phyloP scores from a whole-genome alignment of 768 basidiomycete genomes.

The Leccinum subtestaceum region DNA sequence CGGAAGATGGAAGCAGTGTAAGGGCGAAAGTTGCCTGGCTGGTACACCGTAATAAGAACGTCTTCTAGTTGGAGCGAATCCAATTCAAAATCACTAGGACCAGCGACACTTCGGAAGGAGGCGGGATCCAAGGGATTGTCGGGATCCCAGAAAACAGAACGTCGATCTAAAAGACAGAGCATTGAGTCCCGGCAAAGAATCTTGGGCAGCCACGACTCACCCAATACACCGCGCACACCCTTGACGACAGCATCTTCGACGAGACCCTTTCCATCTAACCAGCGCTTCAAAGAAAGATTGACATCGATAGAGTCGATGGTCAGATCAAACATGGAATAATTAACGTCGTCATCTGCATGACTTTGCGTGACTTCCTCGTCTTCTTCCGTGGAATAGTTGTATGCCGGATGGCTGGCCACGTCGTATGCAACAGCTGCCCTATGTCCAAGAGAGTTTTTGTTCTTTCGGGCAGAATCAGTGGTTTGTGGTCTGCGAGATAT shows the following conservation, averaged over 20 bases:
- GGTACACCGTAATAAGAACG: slow-evolving; percentile 89
- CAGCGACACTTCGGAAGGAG: slow-evolving; percentile 68
- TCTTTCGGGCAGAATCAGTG: slow-evolving; percentile 13
- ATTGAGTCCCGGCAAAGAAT: background rate
- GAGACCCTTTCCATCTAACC: slow-evolving; percentile 95
- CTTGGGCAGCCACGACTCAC: slow-evolving; percentile 40
- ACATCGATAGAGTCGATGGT: slow-evolving; percentile 95
- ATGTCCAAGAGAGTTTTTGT: slow-evolving; percentile 38
- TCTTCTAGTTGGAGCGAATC: slow-evolving; percentile 90
- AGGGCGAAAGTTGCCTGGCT: slow-evolving; percentile 89
- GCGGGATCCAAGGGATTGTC: slow-evolving; percentile 79
- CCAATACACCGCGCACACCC: slow-evolving; percentile 91
- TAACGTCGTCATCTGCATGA: slow-evolving; percentile 52
- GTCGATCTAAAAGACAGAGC: slow-evolving; percentile 60
- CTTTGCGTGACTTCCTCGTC: slow-evolving; percentile 40
- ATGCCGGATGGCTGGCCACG: slow-evolving; percentile 71
- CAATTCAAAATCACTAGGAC: slow-evolving; percentile 87
- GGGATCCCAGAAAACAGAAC: slow-evolving; percentile 83
- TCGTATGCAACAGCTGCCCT: slow-evolving; percentile 70
- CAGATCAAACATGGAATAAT: slow-evolving; percentile 90
- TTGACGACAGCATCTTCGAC: slow-evolving; percentile 88
- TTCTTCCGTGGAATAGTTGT: slow-evolving; percentile 61
- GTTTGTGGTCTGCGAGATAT: slow-evolving; percentile 72
- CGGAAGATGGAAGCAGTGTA: slow-evolving; percentile 92
- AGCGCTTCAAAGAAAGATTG: slow-evolving; percentile 82